Conservation (phyloP, 2,329 filamentous ascomycete species). For the Aspergillus transmontanensis region DNA sequence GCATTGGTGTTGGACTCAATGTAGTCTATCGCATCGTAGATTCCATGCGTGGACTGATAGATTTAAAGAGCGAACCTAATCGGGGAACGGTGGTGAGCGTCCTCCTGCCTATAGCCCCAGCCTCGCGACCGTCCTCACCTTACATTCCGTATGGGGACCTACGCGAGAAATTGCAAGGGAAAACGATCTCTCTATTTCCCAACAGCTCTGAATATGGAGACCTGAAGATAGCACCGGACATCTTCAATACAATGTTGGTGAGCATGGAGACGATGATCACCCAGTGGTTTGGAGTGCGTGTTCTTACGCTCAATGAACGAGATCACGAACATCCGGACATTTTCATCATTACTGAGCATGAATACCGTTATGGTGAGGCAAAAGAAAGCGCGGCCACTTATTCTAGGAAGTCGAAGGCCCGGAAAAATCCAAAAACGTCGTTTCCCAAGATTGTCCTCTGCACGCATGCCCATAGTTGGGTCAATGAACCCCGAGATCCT, state of each 20-base stretch:
- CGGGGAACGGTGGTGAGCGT: neutral
- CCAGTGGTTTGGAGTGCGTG: neutral
- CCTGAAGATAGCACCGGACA: neutral
- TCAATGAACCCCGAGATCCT: neutral
- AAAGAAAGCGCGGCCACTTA: neutral
- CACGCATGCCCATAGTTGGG: neutral
- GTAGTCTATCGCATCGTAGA: conserved; percentile 12
- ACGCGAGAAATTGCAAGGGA: neutral
- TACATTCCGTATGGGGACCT: neutral
- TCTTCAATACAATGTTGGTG: neutral
- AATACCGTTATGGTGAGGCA: neutral
- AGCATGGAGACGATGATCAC: neutral
- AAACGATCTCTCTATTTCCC: neutral
- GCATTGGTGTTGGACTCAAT: conserved; percentile 10
- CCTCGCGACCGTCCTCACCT: neutral
- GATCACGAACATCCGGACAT: neutral
- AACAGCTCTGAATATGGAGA: neutral
- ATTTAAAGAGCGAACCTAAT: neutral
- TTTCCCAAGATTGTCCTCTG: neutral
- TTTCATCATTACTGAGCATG: neutral
- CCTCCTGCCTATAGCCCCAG: neutral
- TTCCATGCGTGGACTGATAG: conserved; percentile 5
- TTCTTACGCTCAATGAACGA: neutral
- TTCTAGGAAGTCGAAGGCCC: neutral
- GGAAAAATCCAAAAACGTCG: neutral